Percentiles rank a stretch among this genome's conserved stretches.
phyloP scores from a whole-genome alignment of 2,329 filamentous ascomycete species.

The Hymenoscyphus linearis region DNA sequence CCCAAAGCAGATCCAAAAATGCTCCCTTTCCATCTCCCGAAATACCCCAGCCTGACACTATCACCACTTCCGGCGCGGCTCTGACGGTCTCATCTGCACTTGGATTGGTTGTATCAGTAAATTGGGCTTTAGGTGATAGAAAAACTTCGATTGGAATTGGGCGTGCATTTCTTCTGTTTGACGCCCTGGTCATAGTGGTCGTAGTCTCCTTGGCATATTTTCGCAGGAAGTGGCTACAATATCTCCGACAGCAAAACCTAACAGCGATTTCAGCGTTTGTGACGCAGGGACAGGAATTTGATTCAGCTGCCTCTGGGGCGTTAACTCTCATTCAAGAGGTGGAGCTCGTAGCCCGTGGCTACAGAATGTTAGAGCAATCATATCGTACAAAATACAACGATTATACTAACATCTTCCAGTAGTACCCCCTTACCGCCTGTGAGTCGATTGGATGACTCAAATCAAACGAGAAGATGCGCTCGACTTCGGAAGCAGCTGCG shows the following conservation, averaged over 20 bases:
- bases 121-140: constrained; percentile 58
- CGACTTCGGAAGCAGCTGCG: constrained; percentile 73
- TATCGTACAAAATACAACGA: background rate
- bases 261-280: constrained; percentile 65
- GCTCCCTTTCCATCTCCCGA: constrained; percentile 13
- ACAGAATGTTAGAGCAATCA: constrained; percentile 60
- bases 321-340: constrained; percentile 86
- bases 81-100: constrained; percentile 60
- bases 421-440: constrained; percentile 89
- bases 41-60: constrained; percentile 34
- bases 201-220: constrained; percentile 64
- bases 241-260: constrained; percentile 69
- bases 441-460: constrained; percentile 79
- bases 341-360: constrained; percentile 89
- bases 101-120: constrained; percentile 53
- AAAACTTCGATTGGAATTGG: constrained; percentile 51
- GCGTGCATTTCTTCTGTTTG: constrained; percentile 42
- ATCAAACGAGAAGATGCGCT: constrained; percentile 72
- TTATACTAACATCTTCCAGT: constrained; percentile 40
- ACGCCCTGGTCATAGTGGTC: constrained; percentile 46
- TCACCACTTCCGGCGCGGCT: constrained; percentile 60
- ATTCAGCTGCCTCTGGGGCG: constrained; percentile 69
- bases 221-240: constrained; percentile 75
- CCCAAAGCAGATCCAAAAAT: constrained; percentile 23
- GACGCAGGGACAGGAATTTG: constrained; percentile 71